Conservation (phyloP, 306 rosid genomes). For the Cercis canadensis region DNA sequence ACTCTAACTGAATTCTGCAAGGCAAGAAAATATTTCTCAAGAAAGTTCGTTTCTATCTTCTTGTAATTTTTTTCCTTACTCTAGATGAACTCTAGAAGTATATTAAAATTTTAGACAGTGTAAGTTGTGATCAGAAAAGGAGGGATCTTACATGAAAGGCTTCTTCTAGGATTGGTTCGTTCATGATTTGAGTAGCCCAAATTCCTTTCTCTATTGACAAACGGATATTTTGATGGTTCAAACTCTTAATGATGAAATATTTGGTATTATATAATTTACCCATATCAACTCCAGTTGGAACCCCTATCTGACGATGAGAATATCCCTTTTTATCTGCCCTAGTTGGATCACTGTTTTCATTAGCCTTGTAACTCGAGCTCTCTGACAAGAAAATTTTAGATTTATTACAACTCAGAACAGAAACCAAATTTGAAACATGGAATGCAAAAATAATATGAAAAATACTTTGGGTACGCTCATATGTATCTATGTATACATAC, state of each 20-base stretch:
- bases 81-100: conserved; percentile 2
- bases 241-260: conserved; percentile 79
- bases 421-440: conserved; percentile 2
- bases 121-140: conserved; percentile 15
- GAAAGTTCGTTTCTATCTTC: conserved; percentile 20
- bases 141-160: conserved; percentile 76
- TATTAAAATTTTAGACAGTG: conserved; percentile 28
- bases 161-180: conserved; percentile 73
- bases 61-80: background rate
- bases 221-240: conserved; percentile 66
- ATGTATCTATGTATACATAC: background rate
- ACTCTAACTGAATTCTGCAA: conserved; percentile 78
- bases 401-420: conserved; percentile 22
- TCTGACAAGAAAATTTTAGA: conserved; percentile 50
- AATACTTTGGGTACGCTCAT: background rate
- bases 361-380: conserved; percentile 60
- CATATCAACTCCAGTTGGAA: conserved; percentile 51
- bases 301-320: conserved; percentile 43
- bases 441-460: background rate
- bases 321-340: conserved; percentile 48
- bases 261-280: conserved; percentile 47
- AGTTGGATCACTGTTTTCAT: conserved; percentile 46
- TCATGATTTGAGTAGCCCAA: conserved; percentile 93
- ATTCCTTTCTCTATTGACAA: conserved; percentile 77
- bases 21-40: conserved; percentile 48